Evolutionary conservation across 148 eudicot species (phyloP), one percentile per base, ranked within the genome.

Genomic region (Rheum nobile): DNA sequence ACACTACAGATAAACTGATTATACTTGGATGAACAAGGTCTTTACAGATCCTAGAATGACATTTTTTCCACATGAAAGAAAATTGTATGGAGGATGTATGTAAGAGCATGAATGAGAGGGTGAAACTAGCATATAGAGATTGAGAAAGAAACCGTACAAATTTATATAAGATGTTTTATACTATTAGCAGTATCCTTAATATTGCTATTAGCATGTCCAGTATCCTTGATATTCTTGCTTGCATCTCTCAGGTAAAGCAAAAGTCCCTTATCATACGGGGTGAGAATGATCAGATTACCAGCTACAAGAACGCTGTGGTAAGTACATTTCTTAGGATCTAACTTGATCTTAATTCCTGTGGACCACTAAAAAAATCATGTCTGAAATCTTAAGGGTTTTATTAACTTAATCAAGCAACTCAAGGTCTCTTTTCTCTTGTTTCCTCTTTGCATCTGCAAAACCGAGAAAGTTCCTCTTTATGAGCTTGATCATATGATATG

Each of bases 241-340:
- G 8, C 38, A 24, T 63, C 61, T 50, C 59, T 71, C 91, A 91
- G 98, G 93, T 94, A 52, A 87, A 77, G 74, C 92, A 88, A 48
- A 87, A 78, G 80, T 83, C 91, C 2, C 93, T 91, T 21, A 80
- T 94, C 37, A 82, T 94, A 67, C 91, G 96, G 92, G 98, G 97
- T 29, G 93, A 94, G 83, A 86, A 94, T 61, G 98, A 94, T 81
- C 87, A 80, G 75, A 89, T 94, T 74, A 87, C 91, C 74, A 84
- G 85, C 83, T 78, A 84, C 81, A 94, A 89, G 83, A 80, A 88
- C 63, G 96, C 91, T 38, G 86, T 89, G 83, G 98, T 94, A 74
- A 84, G 92, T 79, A 68, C 57, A 59, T 52, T n/a, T 16, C 68
- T 67, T 44, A 8, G 38, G 52, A 34, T 34, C 42, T n/a, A 42